phyloP scores from a whole-genome alignment of 2,329 filamentous ascomycete species.

The Cytospora leucostoma region DNA sequence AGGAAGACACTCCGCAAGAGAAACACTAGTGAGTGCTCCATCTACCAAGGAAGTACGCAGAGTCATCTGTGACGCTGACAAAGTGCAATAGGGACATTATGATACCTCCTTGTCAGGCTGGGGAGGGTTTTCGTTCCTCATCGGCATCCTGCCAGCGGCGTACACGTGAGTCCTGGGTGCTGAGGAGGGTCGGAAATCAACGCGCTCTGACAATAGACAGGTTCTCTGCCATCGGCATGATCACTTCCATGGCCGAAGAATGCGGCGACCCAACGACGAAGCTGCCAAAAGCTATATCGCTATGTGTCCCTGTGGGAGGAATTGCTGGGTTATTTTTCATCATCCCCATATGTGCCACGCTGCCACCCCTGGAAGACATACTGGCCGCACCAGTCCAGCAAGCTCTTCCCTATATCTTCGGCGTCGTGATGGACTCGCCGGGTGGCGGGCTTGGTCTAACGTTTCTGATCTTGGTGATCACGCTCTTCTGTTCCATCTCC shows the following conservation, averaged over 20 bases:
- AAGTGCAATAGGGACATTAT: constrained; percentile 47
- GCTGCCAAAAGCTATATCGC: constrained; percentile 53
- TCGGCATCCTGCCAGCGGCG: constrained; percentile 60
- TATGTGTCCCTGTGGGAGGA: constrained; percentile 55
- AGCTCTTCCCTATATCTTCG: constrained; percentile 56
- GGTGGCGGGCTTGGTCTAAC: constrained; percentile 54
- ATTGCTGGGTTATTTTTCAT: constrained; percentile 56
- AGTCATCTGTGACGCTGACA: neutral
- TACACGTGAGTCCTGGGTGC: too few relatives aligned
- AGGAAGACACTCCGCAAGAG: constrained; percentile 52
- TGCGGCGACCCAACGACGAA: constrained; percentile 53
- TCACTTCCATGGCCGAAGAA: constrained; percentile 64
- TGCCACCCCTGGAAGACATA: constrained; percentile 44
- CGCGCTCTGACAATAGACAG: constrained; percentile 28
- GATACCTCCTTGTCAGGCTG: constrained; percentile 58
- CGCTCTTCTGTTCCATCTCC: constrained; percentile 61
- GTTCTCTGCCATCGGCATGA: constrained; percentile 63
- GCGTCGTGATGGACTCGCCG: constrained; percentile 51
- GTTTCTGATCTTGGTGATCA: constrained; percentile 57
- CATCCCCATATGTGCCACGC: constrained; percentile 48
- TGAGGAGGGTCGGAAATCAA: too few relatives aligned
- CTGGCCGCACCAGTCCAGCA: constrained; percentile 53
- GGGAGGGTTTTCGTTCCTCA: constrained; percentile 62
- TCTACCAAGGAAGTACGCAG: too few relatives aligned
- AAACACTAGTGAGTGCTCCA: constrained; percentile 50